phyloP scores from a whole-genome alignment of 768 basidiomycete species.

The Trametes villosa region DNA sequence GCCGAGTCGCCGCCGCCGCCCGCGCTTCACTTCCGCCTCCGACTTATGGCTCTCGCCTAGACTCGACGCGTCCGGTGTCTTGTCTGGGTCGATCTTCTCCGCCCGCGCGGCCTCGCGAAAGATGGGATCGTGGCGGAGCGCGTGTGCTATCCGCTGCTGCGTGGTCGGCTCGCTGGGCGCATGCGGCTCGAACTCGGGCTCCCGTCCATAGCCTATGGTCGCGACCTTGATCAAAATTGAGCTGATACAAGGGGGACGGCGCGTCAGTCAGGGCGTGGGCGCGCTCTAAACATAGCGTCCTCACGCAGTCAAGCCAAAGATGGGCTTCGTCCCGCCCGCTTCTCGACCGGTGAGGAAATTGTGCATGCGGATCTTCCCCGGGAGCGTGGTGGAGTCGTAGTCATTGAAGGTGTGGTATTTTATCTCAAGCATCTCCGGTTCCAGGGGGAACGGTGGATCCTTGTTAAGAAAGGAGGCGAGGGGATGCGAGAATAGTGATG shows the following conservation, averaged over 20 bases:
- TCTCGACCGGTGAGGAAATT: slow-evolving; percentile 87
- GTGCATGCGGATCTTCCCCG: slow-evolving; percentile 61
- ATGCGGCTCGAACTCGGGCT: slow-evolving; percentile 49
- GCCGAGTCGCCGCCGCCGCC: slow-evolving; percentile 2
- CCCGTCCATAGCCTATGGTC: slow-evolving; percentile 49
- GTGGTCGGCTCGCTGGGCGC: slow-evolving; percentile 48
- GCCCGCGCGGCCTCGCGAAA: slow-evolving; percentile 31
- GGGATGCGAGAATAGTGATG: slow-evolving; percentile 84
- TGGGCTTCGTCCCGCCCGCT: slow-evolving; percentile 83
- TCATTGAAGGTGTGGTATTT: slow-evolving; percentile 72
- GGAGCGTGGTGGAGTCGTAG: slow-evolving; percentile 30
- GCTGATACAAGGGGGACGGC: slow-evolving; percentile 26
- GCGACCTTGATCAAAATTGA: slow-evolving; percentile 57
- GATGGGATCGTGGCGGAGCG: slow-evolving; percentile 37
- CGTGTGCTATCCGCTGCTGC: slow-evolving; percentile 47
- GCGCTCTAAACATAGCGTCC: slow-evolving; percentile 27
- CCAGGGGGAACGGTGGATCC: slow-evolving; percentile 57
- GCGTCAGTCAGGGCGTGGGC: background rate
- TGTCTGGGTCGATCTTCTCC: slow-evolving; percentile 34
- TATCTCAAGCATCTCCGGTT: slow-evolving; percentile 57
- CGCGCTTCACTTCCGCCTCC: slow-evolving; percentile 6
- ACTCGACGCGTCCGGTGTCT: slow-evolving; percentile 21
- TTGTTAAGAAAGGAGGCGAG: slow-evolving; percentile 71
- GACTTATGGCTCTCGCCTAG: background rate
- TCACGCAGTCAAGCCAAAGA: slow-evolving; percentile 87